phyloP scores from a whole-genome alignment of 2,329 filamentous ascomycete species.

The Aspergillus flavus region DNA sequence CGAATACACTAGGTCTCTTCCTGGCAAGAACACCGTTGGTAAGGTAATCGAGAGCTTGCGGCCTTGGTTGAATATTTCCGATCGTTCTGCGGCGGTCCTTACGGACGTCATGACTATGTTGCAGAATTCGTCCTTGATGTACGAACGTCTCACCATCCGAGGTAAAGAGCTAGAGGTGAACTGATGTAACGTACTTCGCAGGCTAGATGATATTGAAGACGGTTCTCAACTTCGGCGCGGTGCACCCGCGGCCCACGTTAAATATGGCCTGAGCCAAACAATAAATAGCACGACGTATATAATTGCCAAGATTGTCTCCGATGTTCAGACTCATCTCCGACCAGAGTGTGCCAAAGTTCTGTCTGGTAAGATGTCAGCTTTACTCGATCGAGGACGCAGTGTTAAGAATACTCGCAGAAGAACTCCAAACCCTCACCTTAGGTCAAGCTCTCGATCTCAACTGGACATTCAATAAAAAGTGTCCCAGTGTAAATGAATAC shows the following conservation, averaged over 20 bases:
- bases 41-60: slow-evolving; percentile 7
- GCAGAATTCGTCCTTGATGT: slow-evolving; percentile 12
- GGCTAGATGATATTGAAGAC: slow-evolving; percentile 51
- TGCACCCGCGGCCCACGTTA: slow-evolving; percentile 44
- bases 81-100: background rate
- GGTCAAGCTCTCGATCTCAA: slow-evolving; percentile 27
- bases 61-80: slow-evolving; percentile 6
- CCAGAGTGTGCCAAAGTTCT: background rate
- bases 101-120: slow-evolving; percentile 4
- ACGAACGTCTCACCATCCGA: background rate
- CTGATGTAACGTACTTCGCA: background rate
- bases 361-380: background rate
- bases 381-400: background rate
- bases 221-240: slow-evolving; percentile 46
- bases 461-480: slow-evolving; percentile 20
- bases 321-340: background rate
- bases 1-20: slow-evolving; percentile 9
- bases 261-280: slow-evolving; percentile 48
- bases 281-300: slow-evolving; percentile 51
- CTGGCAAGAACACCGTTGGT: slow-evolving; percentile 14
- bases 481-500: slow-evolving; percentile 27
- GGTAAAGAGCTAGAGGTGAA: fast-evolving
- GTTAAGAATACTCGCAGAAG: background rate
- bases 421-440: slow-evolving; percentile 14
- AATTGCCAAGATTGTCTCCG: slow-evolving; percentile 36